Evolutionary conservation across 148 eudicot species (phyloP).

Genomic region (Limonium bicolor): DNA sequence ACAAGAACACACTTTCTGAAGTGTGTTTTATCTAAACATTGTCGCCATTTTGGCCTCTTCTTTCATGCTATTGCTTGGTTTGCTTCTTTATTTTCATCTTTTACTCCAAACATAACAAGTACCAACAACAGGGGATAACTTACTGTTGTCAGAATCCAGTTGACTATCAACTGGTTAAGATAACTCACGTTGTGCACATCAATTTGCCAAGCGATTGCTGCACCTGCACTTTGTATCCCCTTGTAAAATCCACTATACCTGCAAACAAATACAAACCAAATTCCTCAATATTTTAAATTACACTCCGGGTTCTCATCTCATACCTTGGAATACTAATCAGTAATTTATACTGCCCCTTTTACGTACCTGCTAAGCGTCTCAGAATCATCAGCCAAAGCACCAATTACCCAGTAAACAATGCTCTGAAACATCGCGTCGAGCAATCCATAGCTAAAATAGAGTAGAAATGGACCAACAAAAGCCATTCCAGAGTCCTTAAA

Average conservation of each 20-base stretch:
- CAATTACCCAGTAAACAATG: constrained; percentile 92
- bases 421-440: constrained; percentile 95
- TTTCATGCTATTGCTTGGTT: too few relatives aligned
- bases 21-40: too few relatives aligned
- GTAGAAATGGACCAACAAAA: constrained; percentile 73
- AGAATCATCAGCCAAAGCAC: constrained; percentile 80
- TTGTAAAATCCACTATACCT: constrained; percentile 89
- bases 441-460: constrained; percentile 77
- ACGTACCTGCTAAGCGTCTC: constrained; percentile 82
- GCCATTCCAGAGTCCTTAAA: constrained; percentile 64
- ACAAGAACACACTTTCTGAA: too few relatives aligned
- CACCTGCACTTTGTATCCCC: constrained; percentile 97
- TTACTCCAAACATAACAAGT: constrained; percentile 54
- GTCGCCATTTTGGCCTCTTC: too few relatives aligned
- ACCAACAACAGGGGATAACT: constrained; percentile 66
- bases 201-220: constrained; percentile 89
- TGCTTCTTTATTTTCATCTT: too few relatives aligned
- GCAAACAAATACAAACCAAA: too few relatives aligned
- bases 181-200: constrained; percentile 59
- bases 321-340: too few relatives aligned
- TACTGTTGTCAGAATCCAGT: constrained; percentile 59
- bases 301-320: not conserved
- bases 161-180: constrained; percentile 40
- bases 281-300: not conserved
- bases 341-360: not conserved